A percentile compares a stretch with the other conserved stretches of the same genome.
Conservation (phyloP, 176 grass and related monocot genomes). For the Leersia perrieri region DNA sequence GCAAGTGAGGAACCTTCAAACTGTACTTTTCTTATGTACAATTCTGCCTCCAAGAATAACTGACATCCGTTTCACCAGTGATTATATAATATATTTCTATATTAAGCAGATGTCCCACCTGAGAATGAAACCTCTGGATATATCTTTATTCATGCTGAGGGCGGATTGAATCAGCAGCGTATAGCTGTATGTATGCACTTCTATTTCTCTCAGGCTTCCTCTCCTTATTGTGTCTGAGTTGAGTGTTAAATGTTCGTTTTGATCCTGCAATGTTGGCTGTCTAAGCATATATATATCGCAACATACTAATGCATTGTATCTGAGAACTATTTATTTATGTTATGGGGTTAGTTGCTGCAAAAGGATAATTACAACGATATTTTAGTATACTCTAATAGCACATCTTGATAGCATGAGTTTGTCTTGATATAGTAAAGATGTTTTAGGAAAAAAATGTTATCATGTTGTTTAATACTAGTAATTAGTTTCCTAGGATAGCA, state of each 20-base stretch:
- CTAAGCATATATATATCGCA: neutral
- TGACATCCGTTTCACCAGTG: neutral
- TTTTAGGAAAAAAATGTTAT: neutral
- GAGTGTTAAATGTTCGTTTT: slow-evolving; percentile 3
- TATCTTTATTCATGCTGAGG: slow-evolving; percentile 92
- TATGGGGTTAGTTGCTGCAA: neutral
- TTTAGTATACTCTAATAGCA: neutral
- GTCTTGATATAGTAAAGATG: neutral
- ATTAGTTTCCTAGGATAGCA: slow-evolving; percentile 8
- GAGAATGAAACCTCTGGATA: slow-evolving; percentile 73
- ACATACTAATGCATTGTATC: neutral
- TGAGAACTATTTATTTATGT: neutral
- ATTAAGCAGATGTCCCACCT: slow-evolving; percentile 55
- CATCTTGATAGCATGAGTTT: slow-evolving; percentile 16
- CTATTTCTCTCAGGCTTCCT: slow-evolving; percentile 19
- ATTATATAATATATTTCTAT: slow-evolving; percentile 7
- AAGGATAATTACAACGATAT: neutral
- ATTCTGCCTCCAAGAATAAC: neutral
- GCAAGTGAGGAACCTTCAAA: neutral
- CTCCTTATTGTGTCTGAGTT: neutral
- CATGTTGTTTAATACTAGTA: neutral
- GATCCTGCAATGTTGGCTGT: neutral
- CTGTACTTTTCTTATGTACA: neutral
- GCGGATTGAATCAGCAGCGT: slow-evolving; percentile 77
- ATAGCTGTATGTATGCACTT: slow-evolving; percentile 65